Evolutionary conservation across 345 rosid species (phyloP), one percentile per base, ranked within the genome.

Genomic region (Draba incana): DNA sequence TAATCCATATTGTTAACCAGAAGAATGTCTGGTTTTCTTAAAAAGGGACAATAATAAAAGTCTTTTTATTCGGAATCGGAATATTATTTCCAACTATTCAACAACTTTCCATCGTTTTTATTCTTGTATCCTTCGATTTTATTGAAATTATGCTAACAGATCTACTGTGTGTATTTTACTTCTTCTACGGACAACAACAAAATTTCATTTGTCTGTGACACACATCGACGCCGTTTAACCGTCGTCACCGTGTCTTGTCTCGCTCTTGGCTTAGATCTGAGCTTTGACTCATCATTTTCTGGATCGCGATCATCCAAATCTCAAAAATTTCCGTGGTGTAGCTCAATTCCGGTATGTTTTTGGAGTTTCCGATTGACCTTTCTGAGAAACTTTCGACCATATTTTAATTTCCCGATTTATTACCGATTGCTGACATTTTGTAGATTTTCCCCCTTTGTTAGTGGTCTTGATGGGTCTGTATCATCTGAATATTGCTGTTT

Each of bases 221-320:
- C 28, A 28, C 66, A 23, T 23, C 71, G 77, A 57, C 77, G 71
- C 61, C 66, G 77, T 64, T 64, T 64, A 64, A 48, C 59, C 59
- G 52, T 64, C 76, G 50, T 57, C 65, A 23, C 62, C 35, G 25
- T 54, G 41, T 41, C 69, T 53, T 53, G 44, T 23, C 33, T 27
- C 39, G 23, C 38, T 43, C 48, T 33, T 10, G 3, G 13, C 64
- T 13, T 39, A 56, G 64, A 73, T 73, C 77, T 50, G 62, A 58
- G 54, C 25, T 57, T 35, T 66, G 3, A 28, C 39, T 42, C 15
- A 2, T 10, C 30, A n/a, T 43, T 10, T 2, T 6, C 10, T 11
- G 25, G 72, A 58, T 72, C 54, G 20, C 8, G 28, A 49, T 30
- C 60, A 49, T 50, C 35, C 66, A 50, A 72, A 74, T 67, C 73